Base-by-base conservation (phyloP, 2,329 filamentous ascomycete species). In the Aspergillus sp. region DNA sequence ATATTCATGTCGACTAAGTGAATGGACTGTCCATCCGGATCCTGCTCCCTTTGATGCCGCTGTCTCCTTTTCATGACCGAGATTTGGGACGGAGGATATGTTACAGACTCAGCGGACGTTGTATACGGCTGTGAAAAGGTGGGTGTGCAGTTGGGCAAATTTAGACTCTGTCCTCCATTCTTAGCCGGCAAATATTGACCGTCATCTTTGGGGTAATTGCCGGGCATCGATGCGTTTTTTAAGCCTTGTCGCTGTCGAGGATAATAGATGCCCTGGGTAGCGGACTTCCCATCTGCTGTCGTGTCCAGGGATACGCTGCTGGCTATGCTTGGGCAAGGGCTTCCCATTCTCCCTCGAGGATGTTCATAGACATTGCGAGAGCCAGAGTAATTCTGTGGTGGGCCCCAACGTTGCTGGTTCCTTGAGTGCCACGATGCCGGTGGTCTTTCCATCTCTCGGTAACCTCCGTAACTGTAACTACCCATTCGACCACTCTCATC, bases 1-100 rank as follows among this genome's bases (percentile, higher is more conserved):
- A 74, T 74, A 39, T 69, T 66, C 56, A 74, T 60, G 16, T 72
- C 70, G 24, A 57, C 64, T 18, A 73, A 60, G 42, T 73, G 68
- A 42, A 73, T 55, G 14, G 69, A 66, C 24, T 60, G 63, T 14
- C 52, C 45, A 49, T 69, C 69, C 2, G 62, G 52, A 29, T 55
- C 31, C n/a, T 64, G 59, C 18, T 60, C 57, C 26, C 36, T 49
- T 32, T 63, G 53, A 10, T 60, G 58, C 24, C 52, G 61, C 6
- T 62, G 65, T 51, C 69, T 61, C 59, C 58, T 71, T 58, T 71
- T 74, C 32, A 63, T 32, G 18, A 73, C 58, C 4, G 63, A 51
- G 20, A 74, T 58, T 12, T 67, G 63, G 2, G 61, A 36, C 11
- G 58, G 46, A 26, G 55, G 60, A 11, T 59, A 55, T 42, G 53